A percentile compares a stretch with the other conserved stretches of the same genome.
phyloP scores from a whole-genome alignment of 164 flowering plant species.

The Macadamia tetraphylla region DNA sequence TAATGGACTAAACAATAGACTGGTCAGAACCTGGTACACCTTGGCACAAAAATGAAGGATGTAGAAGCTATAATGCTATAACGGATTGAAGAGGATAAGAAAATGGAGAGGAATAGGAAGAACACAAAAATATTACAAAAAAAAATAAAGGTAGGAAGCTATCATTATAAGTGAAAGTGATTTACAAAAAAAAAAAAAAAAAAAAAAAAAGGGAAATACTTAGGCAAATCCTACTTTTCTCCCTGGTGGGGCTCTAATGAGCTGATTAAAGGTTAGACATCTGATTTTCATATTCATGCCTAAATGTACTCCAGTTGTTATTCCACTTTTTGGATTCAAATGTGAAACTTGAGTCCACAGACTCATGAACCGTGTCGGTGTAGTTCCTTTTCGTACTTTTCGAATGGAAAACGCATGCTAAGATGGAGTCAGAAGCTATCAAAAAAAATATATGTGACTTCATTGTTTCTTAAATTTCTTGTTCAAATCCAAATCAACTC shows the following conservation, averaged over 20 bases:
- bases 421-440: no score
- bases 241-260: neutral
- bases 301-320: neutral
- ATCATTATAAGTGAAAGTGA: slow-evolving; percentile 5
- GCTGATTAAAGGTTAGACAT: neutral
- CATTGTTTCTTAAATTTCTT: no score
- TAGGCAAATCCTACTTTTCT: neutral
- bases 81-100: slow-evolving; percentile 5
- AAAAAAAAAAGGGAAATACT: no score
- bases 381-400: no score
- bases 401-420: no score
- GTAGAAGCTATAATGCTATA: slow-evolving; percentile 6
- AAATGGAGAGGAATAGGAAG: neutral
- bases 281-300: no score
- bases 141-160: neutral
- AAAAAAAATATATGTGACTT: no score
- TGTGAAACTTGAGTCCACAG: neutral
- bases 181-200: neutral
- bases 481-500: no score
- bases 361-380: neutral
- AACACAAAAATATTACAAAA: neutral
- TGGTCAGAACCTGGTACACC: slow-evolving; percentile 1
- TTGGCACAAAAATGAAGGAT: slow-evolving; percentile 9
- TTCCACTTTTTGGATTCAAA: neutral
- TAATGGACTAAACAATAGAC: no score